A percentile compares a stretch with the other conserved stretches of the same genome.
These are phyloP conservation scores for Syncephalastrum monosporum DNA, from an alignment of 371 early-diverging fungal species.

Conservation along the genomic window DNA sequence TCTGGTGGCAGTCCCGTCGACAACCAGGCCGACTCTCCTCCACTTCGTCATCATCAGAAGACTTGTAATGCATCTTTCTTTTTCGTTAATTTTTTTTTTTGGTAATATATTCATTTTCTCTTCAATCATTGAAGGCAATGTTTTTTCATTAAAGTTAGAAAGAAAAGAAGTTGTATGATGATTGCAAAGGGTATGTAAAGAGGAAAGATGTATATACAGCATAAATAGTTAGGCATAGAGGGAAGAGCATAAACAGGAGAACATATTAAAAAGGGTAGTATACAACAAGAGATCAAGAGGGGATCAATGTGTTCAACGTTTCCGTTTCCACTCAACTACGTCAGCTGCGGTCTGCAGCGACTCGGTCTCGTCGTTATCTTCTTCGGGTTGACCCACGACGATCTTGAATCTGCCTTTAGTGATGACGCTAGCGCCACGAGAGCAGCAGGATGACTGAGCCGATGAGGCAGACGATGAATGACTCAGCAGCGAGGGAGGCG, in stretches of 20 bases:
- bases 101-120: too few relatives aligned
- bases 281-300: neutral
- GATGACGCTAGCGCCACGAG: slow-evolving; percentile 13
- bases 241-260: neutral
- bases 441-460: slow-evolving; percentile 6
- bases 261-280: neutral
- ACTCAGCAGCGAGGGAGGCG: slow-evolving; percentile 2
- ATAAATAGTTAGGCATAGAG: neutral
- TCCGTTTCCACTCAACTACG: slow-evolving; percentile 19
- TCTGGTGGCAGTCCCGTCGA: slow-evolving; percentile 17
- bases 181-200: too few relatives aligned
- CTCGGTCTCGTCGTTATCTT: slow-evolving; percentile 7
- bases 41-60: slow-evolving; percentile 2
- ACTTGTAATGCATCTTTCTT: too few relatives aligned
- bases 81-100: too few relatives aligned
- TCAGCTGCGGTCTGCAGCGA: neutral
- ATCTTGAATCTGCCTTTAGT: slow-evolving; percentile 43
- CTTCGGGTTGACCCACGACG: slow-evolving; percentile 26
- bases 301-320: slow-evolving; percentile 1
- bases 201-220: too few relatives aligned
- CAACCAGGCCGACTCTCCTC: slow-evolving; percentile 1
- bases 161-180: too few relatives aligned
- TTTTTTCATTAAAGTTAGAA: too few relatives aligned
- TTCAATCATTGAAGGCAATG: too few relatives aligned
- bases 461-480: slow-evolving; percentile 6